Evolutionary conservation across 140 eudicot genomes (phyloP).

Genomic region (Cichorium intybus): DNA sequence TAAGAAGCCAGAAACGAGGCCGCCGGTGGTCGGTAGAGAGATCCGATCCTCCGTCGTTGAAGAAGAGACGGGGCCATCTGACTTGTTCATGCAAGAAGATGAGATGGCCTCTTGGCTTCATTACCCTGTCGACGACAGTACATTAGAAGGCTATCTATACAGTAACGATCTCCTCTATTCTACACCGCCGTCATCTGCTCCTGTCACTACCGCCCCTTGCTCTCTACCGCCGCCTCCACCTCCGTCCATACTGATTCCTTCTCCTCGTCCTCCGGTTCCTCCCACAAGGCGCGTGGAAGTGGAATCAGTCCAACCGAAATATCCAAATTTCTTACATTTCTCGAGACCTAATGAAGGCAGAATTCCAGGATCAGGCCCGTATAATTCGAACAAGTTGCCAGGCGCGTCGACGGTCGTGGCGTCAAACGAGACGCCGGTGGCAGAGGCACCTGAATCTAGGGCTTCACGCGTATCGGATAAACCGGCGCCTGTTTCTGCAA

Average conservation of each 20-base stretch:
- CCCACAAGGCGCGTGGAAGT: constrained; percentile 12
- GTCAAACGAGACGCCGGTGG: constrained; percentile 41
- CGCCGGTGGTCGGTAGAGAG: constrained; percentile 12
- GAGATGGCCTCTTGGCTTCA: constrained; percentile 72
- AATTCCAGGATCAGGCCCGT: constrained; percentile 5
- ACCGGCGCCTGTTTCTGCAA: constrained; percentile 20
- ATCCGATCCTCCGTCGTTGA: constrained; percentile 32
- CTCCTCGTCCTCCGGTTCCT: constrained; percentile 35
- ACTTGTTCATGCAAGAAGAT: constrained; percentile 57
- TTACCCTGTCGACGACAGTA: constrained; percentile 42
- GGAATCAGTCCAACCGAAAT: constrained; percentile 17
- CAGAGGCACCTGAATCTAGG: constrained; percentile 18
- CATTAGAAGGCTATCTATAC: constrained; percentile 43
- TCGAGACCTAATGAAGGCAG: constrained; percentile 22
- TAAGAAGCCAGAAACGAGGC: constrained; percentile 26
- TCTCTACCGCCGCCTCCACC: constrained; percentile 21
- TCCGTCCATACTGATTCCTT: constrained; percentile 16
- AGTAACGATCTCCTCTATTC: constrained; percentile 36
- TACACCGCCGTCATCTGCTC: constrained; percentile 12
- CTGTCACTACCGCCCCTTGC: background rate
- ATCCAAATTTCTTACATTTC: constrained; percentile 40
- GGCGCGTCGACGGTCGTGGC: constrained; percentile 34
- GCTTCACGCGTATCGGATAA: constrained; percentile 34
- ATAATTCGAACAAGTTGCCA: constrained; percentile 14
- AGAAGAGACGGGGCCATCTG: constrained; percentile 24